Base-by-base conservation (phyloP, 2,329 filamentous ascomycete species). In the Tolypocladium endophyticum region DNA sequence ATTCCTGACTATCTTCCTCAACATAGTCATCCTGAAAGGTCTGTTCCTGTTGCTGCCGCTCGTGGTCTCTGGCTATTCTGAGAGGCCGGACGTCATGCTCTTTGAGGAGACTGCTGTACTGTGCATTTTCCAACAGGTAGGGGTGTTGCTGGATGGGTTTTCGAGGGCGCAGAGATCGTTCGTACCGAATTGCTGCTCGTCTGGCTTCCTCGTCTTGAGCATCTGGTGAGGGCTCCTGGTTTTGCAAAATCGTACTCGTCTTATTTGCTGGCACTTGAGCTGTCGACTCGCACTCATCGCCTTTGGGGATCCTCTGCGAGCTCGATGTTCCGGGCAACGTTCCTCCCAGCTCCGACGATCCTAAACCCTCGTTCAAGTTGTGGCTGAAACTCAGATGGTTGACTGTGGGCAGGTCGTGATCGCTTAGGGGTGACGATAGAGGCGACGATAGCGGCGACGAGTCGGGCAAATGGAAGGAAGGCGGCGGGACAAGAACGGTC, bases 121-220 rank as follows among this genome's bases (percentile, higher is more conserved):
- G 77, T 0, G 77, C 81, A 65, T 77, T 80, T 62, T 86, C 83
- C 4, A 85, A 71, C 7, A 80, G 70, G 62, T 85, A 86, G 4
- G 83, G 83, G 53, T 84, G 81, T 65, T 85, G 75, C 66, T 86
- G 83, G 8, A 85, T 85, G 1, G 82, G 82, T 61, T 85, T 86
- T 25, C 83, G 77, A 1, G 81, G 81, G 8, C 83, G 77, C n/a
- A 86, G 71, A 4, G 79, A 82, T 39, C 82, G 77, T 61, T 77
- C 75, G 54, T 75, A 70, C 16, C 71, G 72, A 35, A 74, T 65
- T 7, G 70, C 66, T 16, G 65, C 61, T 58, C 69, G 69, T 38
- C 61, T 62, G 23, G 64, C 66, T 45, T 64, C 64, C 55, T 62
- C 60, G 16, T 60, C 58, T 9, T 60, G 7, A 56, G 20, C 30